phyloP scores from a whole-genome alignment of 179 eudicot species.

The Nepenthes alata region DNA sequence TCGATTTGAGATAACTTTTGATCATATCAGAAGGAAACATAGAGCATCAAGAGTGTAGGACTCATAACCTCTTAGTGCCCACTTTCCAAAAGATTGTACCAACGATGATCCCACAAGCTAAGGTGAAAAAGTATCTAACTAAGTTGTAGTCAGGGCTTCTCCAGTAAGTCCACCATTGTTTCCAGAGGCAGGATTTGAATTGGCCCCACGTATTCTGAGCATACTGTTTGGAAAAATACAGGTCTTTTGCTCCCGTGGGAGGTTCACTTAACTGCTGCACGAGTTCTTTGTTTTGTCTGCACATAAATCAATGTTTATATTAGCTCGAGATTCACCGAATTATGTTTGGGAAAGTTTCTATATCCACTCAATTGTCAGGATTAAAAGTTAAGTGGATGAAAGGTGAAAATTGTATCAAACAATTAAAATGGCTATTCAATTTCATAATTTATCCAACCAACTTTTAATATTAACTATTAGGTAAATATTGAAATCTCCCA shows the following conservation, averaged over 20 bases:
- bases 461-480: no score
- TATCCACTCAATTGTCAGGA: no score
- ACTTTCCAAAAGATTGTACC: slow-evolving; percentile 72
- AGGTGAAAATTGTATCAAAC: no score
- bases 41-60: background rate
- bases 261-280: slow-evolving; percentile 57
- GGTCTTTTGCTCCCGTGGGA: slow-evolving; percentile 52
- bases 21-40: no score
- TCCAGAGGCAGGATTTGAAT: slow-evolving; percentile 75
- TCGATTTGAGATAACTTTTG: no score
- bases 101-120: slow-evolving; percentile 55
- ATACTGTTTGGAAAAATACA: slow-evolving; percentile 45
- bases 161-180: slow-evolving; percentile 92
- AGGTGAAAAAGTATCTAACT: slow-evolving; percentile 61
- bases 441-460: no score
- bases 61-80: slow-evolving; percentile 41
- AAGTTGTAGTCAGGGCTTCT: slow-evolving; percentile 86
- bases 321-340: no score
- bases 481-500: no score
- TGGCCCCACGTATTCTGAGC: slow-evolving; percentile 63
- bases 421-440: no score
- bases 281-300: slow-evolving; percentile 56
- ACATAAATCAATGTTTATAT: background rate
- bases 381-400: no score
- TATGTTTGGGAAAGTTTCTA: no score